phyloP scores from a whole-genome alignment of 495 filamentous ascomycete genomes.

The Penicillium silybi region DNA sequence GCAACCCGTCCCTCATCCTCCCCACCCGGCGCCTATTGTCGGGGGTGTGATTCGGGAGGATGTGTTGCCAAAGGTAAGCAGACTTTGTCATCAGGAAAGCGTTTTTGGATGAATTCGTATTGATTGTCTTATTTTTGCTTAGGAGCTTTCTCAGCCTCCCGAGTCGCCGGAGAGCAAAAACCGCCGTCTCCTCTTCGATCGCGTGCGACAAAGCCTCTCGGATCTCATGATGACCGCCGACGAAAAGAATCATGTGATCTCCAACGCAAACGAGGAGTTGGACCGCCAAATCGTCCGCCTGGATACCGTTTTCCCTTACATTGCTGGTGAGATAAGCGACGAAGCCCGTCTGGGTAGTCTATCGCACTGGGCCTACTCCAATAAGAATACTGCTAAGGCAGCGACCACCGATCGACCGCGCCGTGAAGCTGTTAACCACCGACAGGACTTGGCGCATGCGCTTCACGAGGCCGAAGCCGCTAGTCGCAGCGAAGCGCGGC shows the following conservation, averaged over 20 bases:
- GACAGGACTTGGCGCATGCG: constrained; percentile 51
- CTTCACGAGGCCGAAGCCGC: constrained; percentile 72
- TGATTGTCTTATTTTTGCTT: constrained; percentile 9
- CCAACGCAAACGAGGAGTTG: constrained; percentile 82
- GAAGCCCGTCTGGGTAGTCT: constrained; percentile 87
- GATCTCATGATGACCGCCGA: constrained; percentile 83
- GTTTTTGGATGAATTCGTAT: neutral
- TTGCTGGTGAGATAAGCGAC: constrained; percentile 87
- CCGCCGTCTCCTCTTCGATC: constrained; percentile 64
- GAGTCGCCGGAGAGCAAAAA: constrained; percentile 39
- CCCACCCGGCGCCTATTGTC: constrained; percentile 38
- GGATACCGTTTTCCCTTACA: constrained; percentile 75
- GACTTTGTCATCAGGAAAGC: neutral
- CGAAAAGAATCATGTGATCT: constrained; percentile 94
- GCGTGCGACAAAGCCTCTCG: constrained; percentile 56
- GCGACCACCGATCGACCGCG: constrained; percentile 64
- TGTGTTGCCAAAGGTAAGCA: constrained; percentile 33
- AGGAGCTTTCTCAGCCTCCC: constrained; percentile 30
- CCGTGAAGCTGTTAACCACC: constrained; percentile 69
- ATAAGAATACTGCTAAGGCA: constrained; percentile 66
- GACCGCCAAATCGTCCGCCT: constrained; percentile 80
- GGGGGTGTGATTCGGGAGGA: constrained; percentile 39
- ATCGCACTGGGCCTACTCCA: constrained; percentile 93
- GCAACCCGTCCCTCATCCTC: constrained; percentile 37
- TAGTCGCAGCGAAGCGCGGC: constrained; percentile 73